A percentile compares a stretch with the other conserved stretches of the same genome.
Conservation (phyloP, 192 early-diverging fungal species). For the Linnemannia exigua region DNA sequence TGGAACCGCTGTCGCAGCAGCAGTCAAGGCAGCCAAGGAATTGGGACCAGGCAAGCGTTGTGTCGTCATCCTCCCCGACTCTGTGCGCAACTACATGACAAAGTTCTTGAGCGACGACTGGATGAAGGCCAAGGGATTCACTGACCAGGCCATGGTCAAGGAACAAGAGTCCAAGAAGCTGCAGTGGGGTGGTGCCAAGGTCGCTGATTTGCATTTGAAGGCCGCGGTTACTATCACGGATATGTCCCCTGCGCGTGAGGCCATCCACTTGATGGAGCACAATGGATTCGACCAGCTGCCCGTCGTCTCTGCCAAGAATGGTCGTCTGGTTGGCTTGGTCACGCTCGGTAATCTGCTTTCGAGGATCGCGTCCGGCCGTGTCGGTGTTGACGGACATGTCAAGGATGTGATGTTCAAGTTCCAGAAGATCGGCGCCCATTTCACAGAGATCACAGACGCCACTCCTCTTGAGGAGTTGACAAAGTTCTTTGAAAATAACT, state of each 20-base stretch:
- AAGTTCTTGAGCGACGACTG: slow-evolving; percentile 99
- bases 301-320: slow-evolving; percentile 74
- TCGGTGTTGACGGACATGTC: slow-evolving; percentile 73
- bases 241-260: slow-evolving; percentile 78
- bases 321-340: slow-evolving; percentile 83
- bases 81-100: slow-evolving; percentile 99
- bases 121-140: slow-evolving; percentile 94
- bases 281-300: slow-evolving; percentile 97
- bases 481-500: slow-evolving; percentile 94
- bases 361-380: slow-evolving; percentile 81
- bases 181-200: slow-evolving; percentile 86
- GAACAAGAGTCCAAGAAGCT: slow-evolving; percentile 74
- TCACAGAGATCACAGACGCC: slow-evolving; percentile 87
- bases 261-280: slow-evolving; percentile 89
- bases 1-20: slow-evolving; percentile 93
- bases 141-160: slow-evolving; percentile 80
- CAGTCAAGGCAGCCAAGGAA: slow-evolving; percentile 83
- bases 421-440: slow-evolving; percentile 76
- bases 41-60: slow-evolving; percentile 90
- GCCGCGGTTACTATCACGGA: slow-evolving; percentile 90
- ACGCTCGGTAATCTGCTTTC: slow-evolving; percentile 91
- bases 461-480: slow-evolving; percentile 88
- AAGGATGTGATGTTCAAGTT: slow-evolving; percentile 86
- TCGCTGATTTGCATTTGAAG: slow-evolving; percentile 83
- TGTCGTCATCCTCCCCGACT: slow-evolving; percentile 96